Evolutionary conservation across 2,329 filamentous ascomycete species (phyloP), one percentile per base, ranked within the genome.

Genomic region (Periconia digitata): DNA sequence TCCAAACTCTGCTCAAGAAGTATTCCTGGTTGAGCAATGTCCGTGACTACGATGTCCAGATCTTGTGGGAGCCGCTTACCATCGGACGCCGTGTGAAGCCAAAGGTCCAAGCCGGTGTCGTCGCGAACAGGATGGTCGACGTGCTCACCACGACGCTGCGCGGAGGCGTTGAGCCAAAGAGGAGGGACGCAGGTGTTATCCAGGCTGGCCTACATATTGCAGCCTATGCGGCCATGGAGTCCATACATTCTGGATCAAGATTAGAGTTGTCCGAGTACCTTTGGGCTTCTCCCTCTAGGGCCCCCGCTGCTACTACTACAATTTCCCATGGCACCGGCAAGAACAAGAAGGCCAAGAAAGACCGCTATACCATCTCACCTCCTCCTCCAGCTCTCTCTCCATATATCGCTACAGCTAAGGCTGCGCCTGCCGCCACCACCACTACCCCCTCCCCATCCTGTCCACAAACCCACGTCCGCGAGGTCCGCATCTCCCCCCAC

Each of bases 11-110:
- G 29, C 50, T 40, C 1, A 66, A 61, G 35, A 49, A 44, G 32
- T 47, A 61, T 37, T 51, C 58, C 0, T 70, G 64, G 64, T 5
- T 70, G 29, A 16, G 18, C 1, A 66, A 60, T 27, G 64, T 62
- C 7, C 27, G 49, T 0, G 49, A 32, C 8, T 66, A 61, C 40
- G 50, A 66, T 18, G 53, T 69, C 3, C 54, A 55, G 29, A 49
- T 70, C 8, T 8, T 57, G 1, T 69, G 64, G 65, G 49, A 55
- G 8, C 50, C 63, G 2, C 39, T 34, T 1, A 43, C 43, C 2
- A 35, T 62, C 40, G 27, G 10, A 32, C 22, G 21, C 4, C 35
- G 35, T 7, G 55, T 49, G 18, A 49, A 53, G 27, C 54, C 53
- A 15, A 59, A 52, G 42, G 49, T 46, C n/a, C 50, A 46, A 8